phyloP scores from a whole-genome alignment of 2,329 filamentous ascomycete species.

The Talaromyces sp. region DNA sequence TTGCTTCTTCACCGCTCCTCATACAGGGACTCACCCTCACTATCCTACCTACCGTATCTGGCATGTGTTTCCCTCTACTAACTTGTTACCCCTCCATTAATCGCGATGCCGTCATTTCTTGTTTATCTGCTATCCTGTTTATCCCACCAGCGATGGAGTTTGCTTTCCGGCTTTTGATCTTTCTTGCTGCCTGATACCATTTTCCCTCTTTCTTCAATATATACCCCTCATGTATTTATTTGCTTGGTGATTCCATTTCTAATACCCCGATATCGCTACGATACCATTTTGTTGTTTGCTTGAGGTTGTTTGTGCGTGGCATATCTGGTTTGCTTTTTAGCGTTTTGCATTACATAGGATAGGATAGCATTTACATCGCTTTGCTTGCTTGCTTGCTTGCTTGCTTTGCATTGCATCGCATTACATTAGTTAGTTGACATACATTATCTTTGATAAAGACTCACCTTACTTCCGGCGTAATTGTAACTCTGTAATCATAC shows the following conservation, averaged over 20 bases:
- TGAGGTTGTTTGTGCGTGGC: background rate
- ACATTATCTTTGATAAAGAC: background rate
- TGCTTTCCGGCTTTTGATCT: background rate
- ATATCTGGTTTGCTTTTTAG: slow-evolving; percentile 1
- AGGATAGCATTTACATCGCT: slow-evolving; percentile 4
- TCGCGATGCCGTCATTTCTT: background rate
- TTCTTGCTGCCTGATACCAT: slow-evolving; percentile 8
- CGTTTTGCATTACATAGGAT: background rate
- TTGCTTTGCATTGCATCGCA: background rate
- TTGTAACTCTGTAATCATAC: background rate
- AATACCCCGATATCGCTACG: slow-evolving; percentile 13
- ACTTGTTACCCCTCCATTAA: background rate
- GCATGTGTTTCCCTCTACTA: slow-evolving; percentile 6
- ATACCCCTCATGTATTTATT: slow-evolving; percentile 18
- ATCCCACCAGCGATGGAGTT: slow-evolving; percentile 10
- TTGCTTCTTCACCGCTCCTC: background rate
- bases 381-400: background rate
- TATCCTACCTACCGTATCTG: slow-evolving; percentile 1
- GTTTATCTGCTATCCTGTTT: background rate
- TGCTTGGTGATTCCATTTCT: slow-evolving; percentile 1
- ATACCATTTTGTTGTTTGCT: slow-evolving; percentile 5
- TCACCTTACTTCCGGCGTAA: background rate
- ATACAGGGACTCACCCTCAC: background rate
- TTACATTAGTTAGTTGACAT: slow-evolving; percentile 1
- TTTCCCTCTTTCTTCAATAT: background rate